Conservation (phyloP, 2,329 filamentous ascomycete species). For the Fonsecaea pedrosoi region DNA sequence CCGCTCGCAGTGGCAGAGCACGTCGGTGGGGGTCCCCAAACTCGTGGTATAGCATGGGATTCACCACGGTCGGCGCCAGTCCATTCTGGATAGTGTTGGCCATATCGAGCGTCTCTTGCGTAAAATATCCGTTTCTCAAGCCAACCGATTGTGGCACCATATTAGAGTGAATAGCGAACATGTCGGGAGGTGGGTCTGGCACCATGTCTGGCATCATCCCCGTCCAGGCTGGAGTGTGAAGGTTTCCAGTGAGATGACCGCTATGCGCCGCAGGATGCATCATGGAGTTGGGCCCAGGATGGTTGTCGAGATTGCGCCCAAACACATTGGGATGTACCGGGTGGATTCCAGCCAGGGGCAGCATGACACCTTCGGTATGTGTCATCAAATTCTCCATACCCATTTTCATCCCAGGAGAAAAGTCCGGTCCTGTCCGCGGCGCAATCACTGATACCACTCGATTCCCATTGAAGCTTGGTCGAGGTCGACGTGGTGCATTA, state of each 20-base stretch:
- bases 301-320: conserved; percentile 14
- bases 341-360: conserved; percentile 7
- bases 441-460: conserved; percentile 10
- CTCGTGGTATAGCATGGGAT: conserved; percentile 26
- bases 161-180: conserved; percentile 26
- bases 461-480: conserved; percentile 7
- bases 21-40: conserved; percentile 17
- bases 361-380: conserved; percentile 10
- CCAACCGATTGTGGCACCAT: conserved; percentile 16
- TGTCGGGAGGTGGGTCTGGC: conserved; percentile 24
- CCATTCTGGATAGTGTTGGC: conserved; percentile 12
- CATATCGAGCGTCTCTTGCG: conserved; percentile 22
- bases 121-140: conserved; percentile 23
- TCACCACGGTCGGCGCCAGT: conserved; percentile 21
- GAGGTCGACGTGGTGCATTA: conserved; percentile 1
- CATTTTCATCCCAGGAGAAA: conserved; percentile 19
- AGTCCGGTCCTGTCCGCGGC: conserved; percentile 11
- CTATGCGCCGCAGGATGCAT: conserved; percentile 20
- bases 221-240: conserved; percentile 23
- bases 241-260: conserved; percentile 4
- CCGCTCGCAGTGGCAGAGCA: conserved; percentile 17
- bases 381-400: conserved; percentile 6
- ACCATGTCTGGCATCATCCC: conserved; percentile 28
- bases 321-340: conserved; percentile 21
- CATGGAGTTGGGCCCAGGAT: conserved; percentile 17